These are phyloP conservation scores for Dianthus caryophyllus DNA, from an alignment of 148 eudicot genomes.

Conservation along the genomic window DNA sequence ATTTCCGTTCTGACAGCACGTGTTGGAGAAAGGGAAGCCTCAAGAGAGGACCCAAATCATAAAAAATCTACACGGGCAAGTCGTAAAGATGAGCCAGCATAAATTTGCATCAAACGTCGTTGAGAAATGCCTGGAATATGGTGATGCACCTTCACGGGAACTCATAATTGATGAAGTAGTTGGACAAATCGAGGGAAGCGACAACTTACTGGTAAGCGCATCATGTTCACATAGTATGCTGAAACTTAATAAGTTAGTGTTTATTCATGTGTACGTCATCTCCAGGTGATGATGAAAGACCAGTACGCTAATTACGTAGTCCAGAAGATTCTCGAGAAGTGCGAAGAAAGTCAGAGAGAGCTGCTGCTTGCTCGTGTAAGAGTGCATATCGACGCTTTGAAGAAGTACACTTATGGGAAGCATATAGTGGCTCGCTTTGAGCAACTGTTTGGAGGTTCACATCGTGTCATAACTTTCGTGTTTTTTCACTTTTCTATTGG, in stretches of 20 bases:
- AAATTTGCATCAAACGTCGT: constrained; percentile 82
- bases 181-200: constrained; percentile 51
- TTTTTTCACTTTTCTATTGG: not conserved
- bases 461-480: not conserved
- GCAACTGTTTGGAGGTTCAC: constrained; percentile 48
- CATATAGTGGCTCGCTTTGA: constrained; percentile 68
- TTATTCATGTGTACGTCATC: not conserved
- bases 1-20: constrained; percentile 50
- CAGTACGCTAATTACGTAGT: constrained; percentile 73
- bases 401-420: constrained; percentile 72
- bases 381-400: constrained; percentile 57
- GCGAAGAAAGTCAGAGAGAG: constrained; percentile 48
- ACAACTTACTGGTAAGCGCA: constrained; percentile 52
- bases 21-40: constrained; percentile 62
- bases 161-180: constrained; percentile 54
- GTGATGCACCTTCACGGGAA: constrained; percentile 49
- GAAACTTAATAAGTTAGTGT: not conserved
- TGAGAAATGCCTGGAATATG: constrained; percentile 67
- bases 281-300: constrained; percentile 70
- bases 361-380: constrained; percentile 42
- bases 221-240: not conserved
- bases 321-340: constrained; percentile 58
- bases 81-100: constrained; percentile 79
- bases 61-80: constrained; percentile 45
- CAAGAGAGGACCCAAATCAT: constrained; percentile 52